phyloP scores from a whole-genome alignment of 2,329 filamentous ascomycete species.

The Fusarium sp. region DNA sequence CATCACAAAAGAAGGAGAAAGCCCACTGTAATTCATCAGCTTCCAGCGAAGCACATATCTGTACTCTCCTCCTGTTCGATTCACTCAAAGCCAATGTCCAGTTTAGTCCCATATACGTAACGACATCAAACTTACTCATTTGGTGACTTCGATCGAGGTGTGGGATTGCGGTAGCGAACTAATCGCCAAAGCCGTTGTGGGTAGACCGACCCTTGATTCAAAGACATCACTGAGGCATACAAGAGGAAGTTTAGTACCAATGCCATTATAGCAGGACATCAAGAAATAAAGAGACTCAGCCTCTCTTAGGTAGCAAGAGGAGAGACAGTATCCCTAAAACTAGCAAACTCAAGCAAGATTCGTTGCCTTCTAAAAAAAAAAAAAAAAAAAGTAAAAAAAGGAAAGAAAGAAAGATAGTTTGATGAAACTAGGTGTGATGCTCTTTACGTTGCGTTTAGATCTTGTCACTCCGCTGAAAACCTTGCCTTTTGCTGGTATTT shows the following conservation, averaged over 20 bases:
- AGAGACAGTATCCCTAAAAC: not conserved
- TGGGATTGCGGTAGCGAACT: not conserved
- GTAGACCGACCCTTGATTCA: not conserved
- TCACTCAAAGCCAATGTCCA: not conserved
- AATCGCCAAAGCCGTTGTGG: not conserved
- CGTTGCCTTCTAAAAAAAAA: not conserved
- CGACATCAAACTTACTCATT: not conserved
- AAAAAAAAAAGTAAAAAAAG: no score
- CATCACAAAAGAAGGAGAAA: no score
- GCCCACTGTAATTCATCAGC: no score
- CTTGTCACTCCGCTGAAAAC: not conserved
- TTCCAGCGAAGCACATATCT: no score
- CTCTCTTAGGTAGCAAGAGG: not conserved
- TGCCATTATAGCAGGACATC: not conserved
- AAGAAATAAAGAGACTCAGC: not conserved
- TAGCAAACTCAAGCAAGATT: not conserved
- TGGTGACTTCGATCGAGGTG: not conserved
- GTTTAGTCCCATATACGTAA: not conserved
- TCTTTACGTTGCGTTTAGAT: not conserved
- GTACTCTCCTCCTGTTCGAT: no score
- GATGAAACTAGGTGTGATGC: not conserved
- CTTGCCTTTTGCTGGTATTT: not conserved
- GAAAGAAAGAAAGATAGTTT: not conserved
- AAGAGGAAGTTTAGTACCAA: not conserved
- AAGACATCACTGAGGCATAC: not conserved